Evolutionary conservation across 2,329 filamentous ascomycete genomes (phyloP).

Genomic region (Penicillium sp.): DNA sequence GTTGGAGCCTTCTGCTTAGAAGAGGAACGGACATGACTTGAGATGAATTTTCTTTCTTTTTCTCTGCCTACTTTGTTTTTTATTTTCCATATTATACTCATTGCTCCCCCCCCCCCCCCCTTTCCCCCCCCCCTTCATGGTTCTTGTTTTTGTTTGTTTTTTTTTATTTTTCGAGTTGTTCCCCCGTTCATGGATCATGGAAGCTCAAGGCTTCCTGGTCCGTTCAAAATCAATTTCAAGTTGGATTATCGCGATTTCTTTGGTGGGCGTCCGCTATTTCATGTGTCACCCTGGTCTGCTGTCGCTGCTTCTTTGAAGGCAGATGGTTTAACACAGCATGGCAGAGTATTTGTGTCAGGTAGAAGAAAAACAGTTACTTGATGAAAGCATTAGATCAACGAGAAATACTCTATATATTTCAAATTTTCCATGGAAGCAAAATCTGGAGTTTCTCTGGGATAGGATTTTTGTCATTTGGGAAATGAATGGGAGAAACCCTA

Average conservation of each 20-base stretch:
- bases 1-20: slow-evolving; percentile 22
- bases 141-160: slow-evolving; percentile 17
- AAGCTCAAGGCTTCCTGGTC: slow-evolving; percentile 13
- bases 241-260: slow-evolving; percentile 25
- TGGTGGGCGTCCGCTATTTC: slow-evolving; percentile 28
- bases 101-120: slow-evolving; percentile 4
- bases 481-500: not conserved
- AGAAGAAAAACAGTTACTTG: slow-evolving; percentile 27
- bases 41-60: slow-evolving; percentile 31
- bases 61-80: slow-evolving; percentile 24
- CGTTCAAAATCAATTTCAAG: slow-evolving; percentile 25
- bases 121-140: not conserved
- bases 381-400: slow-evolving; percentile 30
- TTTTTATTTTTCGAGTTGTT: slow-evolving; percentile 16
- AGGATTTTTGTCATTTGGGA: not conserved
- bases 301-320: slow-evolving; percentile 17
- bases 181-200: slow-evolving; percentile 14
- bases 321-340: slow-evolving; percentile 17
- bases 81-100: slow-evolving; percentile 22
- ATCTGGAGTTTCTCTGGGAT: not conserved
- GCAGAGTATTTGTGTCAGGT: slow-evolving; percentile 22
- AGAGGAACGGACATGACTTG: slow-evolving; percentile 30
- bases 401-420: slow-evolving; percentile 15
- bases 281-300: slow-evolving; percentile 25
- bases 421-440: not conserved